Base-by-base conservation (phyloP, 1,284 basidiomycete species). In the Earliella scabrosa region DNA sequence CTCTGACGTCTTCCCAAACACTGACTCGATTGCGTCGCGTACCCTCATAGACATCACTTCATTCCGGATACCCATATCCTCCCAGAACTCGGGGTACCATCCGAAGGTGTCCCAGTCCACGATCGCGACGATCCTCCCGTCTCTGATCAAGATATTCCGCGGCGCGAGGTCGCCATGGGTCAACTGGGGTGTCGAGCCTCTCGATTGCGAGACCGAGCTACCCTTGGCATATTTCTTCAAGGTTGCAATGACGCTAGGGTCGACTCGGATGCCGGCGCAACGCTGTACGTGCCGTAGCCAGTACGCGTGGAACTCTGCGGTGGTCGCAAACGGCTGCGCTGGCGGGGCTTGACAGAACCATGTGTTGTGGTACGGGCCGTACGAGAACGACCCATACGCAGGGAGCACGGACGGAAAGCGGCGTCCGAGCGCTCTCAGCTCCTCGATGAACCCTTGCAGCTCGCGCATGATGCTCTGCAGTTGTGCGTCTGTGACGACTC, bases 31-130 rank as follows among this genome's bases (percentile, higher is more conserved):
- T 3, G 38, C 38, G 5, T 39, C 16, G 20, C 38, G 38, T 10
- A 39, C 20, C 20, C 20, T 5, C 20, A 10, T 18, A 39, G 38
- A 18, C 38, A 39, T 39, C 3, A 21, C 38, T 21, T 39, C 38
- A 21, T 45, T 45, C 11, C 18, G 26, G 8, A 31, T 31, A 7
- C 26, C 44, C 44, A 45, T 45, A 14, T 31, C 27, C 44, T 45
- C 63, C 64, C 64, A 65, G 35, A 60, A 65, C 9, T 57, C 52
- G 29, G 62, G 64, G 32, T 60, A 61, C 58, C 63, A 66, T 9
- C 63, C 64, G 9, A 55, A 52, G 13, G 40, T 54, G 23, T 64
- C 63, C 64, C 64, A 66, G 32, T 64, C 63, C 16, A 66, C n/a
- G 24, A 64, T 51, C 23, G 53, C 61, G 5, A 46, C 46, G 21